Conservation (phyloP, 148 eudicot species). For the Dianthus caryophyllus region DNA sequence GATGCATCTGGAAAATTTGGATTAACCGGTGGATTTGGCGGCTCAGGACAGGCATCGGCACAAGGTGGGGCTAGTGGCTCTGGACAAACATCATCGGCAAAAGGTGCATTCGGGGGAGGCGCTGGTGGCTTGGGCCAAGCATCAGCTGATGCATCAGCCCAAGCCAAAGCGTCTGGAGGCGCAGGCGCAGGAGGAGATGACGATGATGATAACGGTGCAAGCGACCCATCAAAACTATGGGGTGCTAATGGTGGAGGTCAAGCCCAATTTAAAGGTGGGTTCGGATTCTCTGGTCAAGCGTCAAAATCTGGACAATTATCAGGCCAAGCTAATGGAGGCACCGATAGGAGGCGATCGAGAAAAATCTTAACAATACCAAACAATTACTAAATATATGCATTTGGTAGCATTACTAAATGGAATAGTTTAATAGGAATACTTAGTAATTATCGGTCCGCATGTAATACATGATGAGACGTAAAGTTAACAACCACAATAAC, state of each 20-base stretch:
- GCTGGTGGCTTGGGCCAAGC: slow-evolving; percentile 1
- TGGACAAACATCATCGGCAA: background rate
- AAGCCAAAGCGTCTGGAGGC: background rate
- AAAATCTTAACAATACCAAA: background rate
- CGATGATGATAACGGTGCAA: background rate
- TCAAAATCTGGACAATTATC: background rate
- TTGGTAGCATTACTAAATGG: background rate
- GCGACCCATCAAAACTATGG: background rate
- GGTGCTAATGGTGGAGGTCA: background rate
- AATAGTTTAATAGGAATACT: background rate
- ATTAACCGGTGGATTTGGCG: background rate
- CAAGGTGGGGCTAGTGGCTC: slow-evolving; percentile 5
- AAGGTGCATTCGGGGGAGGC: background rate
- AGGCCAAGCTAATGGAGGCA: background rate
- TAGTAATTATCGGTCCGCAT: background rate
- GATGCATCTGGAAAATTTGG: background rate
- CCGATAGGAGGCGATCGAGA: background rate
- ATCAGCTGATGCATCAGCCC: background rate
- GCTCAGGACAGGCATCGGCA: background rate
- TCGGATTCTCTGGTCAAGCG: slow-evolving; percentile 1
- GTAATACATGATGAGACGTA: background rate
- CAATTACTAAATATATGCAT: background rate
- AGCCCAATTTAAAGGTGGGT: background rate
- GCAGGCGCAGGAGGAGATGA: too few relatives aligned
- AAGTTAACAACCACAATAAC: background rate